Conservation (phyloP, 2,329 filamentous ascomycete species). For the Cercospora zeae-maydis region DNA sequence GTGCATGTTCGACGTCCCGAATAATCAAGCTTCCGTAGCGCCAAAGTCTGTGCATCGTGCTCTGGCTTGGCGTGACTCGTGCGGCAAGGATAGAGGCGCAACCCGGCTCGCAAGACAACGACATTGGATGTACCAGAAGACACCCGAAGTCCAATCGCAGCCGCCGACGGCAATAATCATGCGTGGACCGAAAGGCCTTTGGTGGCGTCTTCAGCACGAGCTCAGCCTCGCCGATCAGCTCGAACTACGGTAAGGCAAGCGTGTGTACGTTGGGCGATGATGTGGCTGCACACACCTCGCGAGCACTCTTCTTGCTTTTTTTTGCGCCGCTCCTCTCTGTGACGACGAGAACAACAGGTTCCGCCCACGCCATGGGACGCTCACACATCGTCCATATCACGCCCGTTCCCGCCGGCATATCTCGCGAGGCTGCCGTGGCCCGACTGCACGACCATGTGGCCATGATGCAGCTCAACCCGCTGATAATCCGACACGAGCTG, state of each 20-base stretch:
- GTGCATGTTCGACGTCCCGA: not conserved
- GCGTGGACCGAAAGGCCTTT: not conserved
- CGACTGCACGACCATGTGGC: constrained; percentile 74
- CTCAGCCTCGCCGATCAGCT: constrained; percentile 1
- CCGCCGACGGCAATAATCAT: not conserved
- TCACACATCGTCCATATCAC: constrained; percentile 70
- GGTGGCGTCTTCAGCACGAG: not conserved
- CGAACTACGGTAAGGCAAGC: constrained; percentile 3
- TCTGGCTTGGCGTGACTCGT: not conserved
- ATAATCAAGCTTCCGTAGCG: not conserved
- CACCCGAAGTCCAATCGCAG: not conserved
- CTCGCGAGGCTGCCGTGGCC: constrained; percentile 65
- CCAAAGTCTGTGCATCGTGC: not conserved
- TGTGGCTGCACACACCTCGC: not conserved
- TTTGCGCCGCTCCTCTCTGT: not conserved
- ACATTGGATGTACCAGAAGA: not conserved
- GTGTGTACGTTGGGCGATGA: not conserved
- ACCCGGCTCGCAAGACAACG: not conserved
- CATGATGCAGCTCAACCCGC: constrained; percentile 86
- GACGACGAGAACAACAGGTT: not conserved
- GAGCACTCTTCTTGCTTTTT: not conserved
- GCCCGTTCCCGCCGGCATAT: constrained; percentile 66
- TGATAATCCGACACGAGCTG: constrained; percentile 67
- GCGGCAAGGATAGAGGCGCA: not conserved
- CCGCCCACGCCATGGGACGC: constrained; percentile 7